A percentile compares a stretch with the other conserved stretches of the same genome.
Evolutionary conservation across 257 asterid species (phyloP).

Genomic region (Solanum pimpinellifolium): DNA sequence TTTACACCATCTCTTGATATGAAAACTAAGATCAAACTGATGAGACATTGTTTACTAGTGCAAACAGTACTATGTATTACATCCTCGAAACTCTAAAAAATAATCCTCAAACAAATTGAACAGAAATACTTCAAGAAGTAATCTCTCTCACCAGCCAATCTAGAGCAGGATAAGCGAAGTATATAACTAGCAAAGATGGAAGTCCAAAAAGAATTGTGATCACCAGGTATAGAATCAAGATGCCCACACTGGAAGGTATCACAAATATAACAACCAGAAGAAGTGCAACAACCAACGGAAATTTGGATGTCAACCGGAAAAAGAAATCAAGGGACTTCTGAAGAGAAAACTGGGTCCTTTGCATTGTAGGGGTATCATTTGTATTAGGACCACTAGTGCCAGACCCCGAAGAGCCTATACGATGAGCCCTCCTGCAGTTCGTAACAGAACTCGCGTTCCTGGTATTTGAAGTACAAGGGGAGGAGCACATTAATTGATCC

Average conservation of each 20-base stretch:
- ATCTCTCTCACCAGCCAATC: conserved; percentile 78
- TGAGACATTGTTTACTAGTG: background rate
- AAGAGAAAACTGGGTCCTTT: conserved; percentile 45
- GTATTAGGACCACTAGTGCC: conserved; percentile 2
- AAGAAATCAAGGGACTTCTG: conserved; percentile 66
- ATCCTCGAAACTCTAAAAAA: background rate
- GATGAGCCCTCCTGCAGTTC: conserved; percentile 29
- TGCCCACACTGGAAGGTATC: conserved; percentile 54
- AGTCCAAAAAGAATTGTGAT: conserved; percentile 62
- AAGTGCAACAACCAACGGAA: conserved; percentile 51
- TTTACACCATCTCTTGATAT: conserved; percentile 4
- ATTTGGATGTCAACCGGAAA: conserved; percentile 44
- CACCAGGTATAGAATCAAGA: conserved; percentile 50
- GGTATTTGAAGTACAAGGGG: conserved; percentile 24
- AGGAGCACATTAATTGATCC: conserved; percentile 37
- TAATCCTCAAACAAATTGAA: background rate
- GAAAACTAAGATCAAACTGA: background rate
- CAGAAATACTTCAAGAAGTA: conserved; percentile 24
- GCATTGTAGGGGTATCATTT: conserved; percentile 16
- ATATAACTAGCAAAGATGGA: conserved; percentile 73
- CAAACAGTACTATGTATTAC: background rate
- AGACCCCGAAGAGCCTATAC: conserved; percentile 24
- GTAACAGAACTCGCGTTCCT: conserved; percentile 11
- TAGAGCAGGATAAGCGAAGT: conserved; percentile 71
- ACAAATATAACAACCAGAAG: conserved; percentile 50